phyloP scores from a whole-genome alignment of 352 stramenopile species.

The Aphanomyces astaci region DNA sequence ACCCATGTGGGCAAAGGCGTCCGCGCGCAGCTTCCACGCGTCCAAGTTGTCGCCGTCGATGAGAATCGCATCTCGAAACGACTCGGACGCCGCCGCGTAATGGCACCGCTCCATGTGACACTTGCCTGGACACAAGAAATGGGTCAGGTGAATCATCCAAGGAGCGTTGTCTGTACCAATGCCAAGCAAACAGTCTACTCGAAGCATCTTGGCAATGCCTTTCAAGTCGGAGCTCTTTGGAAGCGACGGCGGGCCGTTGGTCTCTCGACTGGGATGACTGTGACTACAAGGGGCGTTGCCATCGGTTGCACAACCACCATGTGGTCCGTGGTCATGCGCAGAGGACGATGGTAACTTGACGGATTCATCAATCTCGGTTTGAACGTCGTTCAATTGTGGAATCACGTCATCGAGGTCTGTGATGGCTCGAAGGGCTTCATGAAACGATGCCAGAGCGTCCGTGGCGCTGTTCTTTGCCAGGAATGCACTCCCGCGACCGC shows the following conservation, averaged over 20 bases:
- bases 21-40: slow-evolving; percentile 10
- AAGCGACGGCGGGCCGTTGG: background rate
- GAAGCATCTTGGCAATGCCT: slow-evolving; percentile 18
- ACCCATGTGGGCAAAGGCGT: slow-evolving; percentile 13
- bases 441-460: background rate
- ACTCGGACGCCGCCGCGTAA: slow-evolving; percentile 12
- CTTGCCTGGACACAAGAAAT: background rate
- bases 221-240: slow-evolving; percentile 20
- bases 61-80: slow-evolving; percentile 7
- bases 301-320: background rate
- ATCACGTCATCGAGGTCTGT: slow-evolving; percentile 10
- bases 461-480: background rate
- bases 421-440: background rate
- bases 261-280: too few species aligned
- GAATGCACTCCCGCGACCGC: background rate
- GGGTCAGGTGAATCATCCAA: background rate
- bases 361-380: background rate
- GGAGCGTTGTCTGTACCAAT: background rate
- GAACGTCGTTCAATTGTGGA: background rate
- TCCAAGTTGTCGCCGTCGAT: slow-evolving; percentile 17
- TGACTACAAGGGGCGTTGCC: background rate
- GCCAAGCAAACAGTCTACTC: slow-evolving; percentile 6
- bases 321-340: background rate
- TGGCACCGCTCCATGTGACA: slow-evolving; percentile 19
- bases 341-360: background rate